phyloP scores from a whole-genome alignment of 768 basidiomycete genomes.

The Tubosaeta brunneosetosa region DNA sequence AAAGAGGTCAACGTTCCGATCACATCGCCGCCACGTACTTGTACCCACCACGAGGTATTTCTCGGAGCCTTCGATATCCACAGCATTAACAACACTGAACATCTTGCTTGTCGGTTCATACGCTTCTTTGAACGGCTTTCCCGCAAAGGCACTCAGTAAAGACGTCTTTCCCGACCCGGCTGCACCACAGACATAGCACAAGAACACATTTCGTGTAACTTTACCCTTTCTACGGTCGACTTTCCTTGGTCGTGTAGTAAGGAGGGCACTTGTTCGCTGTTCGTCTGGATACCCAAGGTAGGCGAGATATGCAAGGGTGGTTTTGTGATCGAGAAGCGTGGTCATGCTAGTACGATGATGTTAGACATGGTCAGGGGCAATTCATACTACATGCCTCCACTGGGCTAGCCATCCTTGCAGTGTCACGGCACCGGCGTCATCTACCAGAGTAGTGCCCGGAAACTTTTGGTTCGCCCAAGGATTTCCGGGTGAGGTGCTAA shows the following conservation, averaged over 20 bases:
- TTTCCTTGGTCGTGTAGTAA: constrained; percentile 80
- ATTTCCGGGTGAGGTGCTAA: constrained; percentile 92
- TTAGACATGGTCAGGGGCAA: constrained; percentile 1
- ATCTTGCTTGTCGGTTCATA: constrained; percentile 91
- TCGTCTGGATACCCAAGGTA: constrained; percentile 88
- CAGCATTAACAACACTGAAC: constrained; percentile 89
- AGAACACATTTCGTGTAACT: constrained; percentile 85
- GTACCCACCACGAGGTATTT: constrained; percentile 90
- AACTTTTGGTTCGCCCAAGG: constrained; percentile 94
- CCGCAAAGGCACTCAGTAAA: constrained; percentile 77
- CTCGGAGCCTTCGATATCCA: constrained; percentile 91
- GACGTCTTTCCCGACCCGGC: constrained; percentile 95
- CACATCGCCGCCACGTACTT: constrained; percentile 22
- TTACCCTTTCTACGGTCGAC: constrained; percentile 83
- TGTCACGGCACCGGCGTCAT: constrained; percentile 88
- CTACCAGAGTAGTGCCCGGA: constrained; percentile 83
- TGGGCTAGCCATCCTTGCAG: constrained; percentile 97
- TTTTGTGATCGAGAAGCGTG: constrained; percentile 89
- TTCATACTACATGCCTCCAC: constrained; percentile 69
- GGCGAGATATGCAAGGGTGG: constrained; percentile 89
- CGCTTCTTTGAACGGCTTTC: constrained; percentile 65
- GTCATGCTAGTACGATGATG: constrained; percentile 67
- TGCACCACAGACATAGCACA: constrained; percentile 92
- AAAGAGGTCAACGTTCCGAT: not conserved
- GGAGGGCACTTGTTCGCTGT: constrained; percentile 76